Evolutionary conservation across 2,329 filamentous ascomycete genomes (phyloP).

Genomic region (Pseudogymnoascus sp.): DNA sequence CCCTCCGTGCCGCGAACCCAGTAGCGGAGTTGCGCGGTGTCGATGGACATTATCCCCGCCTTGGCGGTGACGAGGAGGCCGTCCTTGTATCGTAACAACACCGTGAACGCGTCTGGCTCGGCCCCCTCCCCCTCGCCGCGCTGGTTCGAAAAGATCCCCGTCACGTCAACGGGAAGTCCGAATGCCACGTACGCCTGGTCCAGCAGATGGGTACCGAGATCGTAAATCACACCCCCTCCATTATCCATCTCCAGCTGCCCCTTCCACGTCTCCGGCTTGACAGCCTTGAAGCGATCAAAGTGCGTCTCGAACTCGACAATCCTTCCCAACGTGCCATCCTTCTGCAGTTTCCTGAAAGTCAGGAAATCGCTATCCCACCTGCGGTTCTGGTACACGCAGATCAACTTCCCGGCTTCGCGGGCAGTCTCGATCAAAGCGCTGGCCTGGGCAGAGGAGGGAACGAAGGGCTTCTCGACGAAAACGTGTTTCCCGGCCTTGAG

Average conservation of each 20-base stretch:
- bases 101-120: constrained; percentile 51
- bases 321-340: constrained; percentile 55
- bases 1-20: constrained; percentile 71
- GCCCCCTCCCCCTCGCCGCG: constrained; percentile 40
- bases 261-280: constrained; percentile 59
- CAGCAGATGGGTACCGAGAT: constrained; percentile 67
- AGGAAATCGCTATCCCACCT: constrained; percentile 73
- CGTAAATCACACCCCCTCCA: constrained; percentile 62
- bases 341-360: constrained; percentile 56
- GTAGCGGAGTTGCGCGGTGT: constrained; percentile 62
- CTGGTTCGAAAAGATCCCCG: constrained; percentile 60
- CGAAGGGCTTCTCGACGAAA: constrained; percentile 76
- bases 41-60: constrained; percentile 59
- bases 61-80: constrained; percentile 62
- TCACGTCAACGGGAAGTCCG: constrained; percentile 59
- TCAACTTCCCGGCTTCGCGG: constrained; percentile 31
- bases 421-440: constrained; percentile 44
- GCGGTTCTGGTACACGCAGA: constrained; percentile 43
- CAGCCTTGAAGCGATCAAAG: constrained; percentile 66
- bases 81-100: constrained; percentile 55
- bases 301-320: constrained; percentile 71
- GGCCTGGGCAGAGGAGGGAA: constrained; percentile 62
- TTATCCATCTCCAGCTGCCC: constrained; percentile 47
- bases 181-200: constrained; percentile 68
- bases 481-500: constrained; percentile 69